A percentile compares a stretch with the other conserved stretches of the same genome.
phyloP scores from a whole-genome alignment of 345 rosid species.

The Jatropha curcas region DNA sequence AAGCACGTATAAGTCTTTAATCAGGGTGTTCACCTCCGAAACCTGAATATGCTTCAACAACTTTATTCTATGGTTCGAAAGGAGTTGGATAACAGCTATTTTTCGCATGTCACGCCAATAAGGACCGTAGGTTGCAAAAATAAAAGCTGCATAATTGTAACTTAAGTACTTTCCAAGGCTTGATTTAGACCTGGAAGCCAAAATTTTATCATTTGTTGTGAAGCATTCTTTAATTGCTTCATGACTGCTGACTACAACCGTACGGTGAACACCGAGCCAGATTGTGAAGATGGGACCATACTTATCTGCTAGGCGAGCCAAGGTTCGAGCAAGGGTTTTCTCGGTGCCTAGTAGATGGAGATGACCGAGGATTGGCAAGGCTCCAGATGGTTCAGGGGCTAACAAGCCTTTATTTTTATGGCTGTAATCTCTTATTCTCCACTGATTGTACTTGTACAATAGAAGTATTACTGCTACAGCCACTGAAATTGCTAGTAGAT shows the following conservation, averaged over 20 bases:
- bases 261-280: constrained; percentile 20
- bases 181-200: constrained; percentile 26
- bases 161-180: constrained; percentile 23
- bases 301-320: constrained; percentile 23
- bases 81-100: constrained; percentile 13
- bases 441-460: not conserved
- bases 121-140: constrained; percentile 14
- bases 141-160: constrained; percentile 26
- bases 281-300: constrained; percentile 31
- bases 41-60: constrained; percentile 22
- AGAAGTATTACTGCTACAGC: too few relatives aligned
- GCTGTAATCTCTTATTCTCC: not conserved
- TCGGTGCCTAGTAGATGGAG: constrained; percentile 19
- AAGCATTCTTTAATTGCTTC: constrained; percentile 26
- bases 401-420: not conserved
- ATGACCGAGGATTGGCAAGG: constrained; percentile 27
- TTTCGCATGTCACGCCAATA: constrained; percentile 25
- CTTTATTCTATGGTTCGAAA: constrained; percentile 25
- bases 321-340: constrained; percentile 29
- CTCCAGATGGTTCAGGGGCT: constrained; percentile 22
- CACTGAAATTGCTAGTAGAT: too few relatives aligned
- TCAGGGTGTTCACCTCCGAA: constrained; percentile 15
- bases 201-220: constrained; percentile 17
- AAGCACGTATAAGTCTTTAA: constrained; percentile 15
- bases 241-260: constrained; percentile 16